These are phyloP conservation scores for Gymnopilus junonius DNA, from an alignment of 768 basidiomycete species.

Conservation along the genomic window DNA sequence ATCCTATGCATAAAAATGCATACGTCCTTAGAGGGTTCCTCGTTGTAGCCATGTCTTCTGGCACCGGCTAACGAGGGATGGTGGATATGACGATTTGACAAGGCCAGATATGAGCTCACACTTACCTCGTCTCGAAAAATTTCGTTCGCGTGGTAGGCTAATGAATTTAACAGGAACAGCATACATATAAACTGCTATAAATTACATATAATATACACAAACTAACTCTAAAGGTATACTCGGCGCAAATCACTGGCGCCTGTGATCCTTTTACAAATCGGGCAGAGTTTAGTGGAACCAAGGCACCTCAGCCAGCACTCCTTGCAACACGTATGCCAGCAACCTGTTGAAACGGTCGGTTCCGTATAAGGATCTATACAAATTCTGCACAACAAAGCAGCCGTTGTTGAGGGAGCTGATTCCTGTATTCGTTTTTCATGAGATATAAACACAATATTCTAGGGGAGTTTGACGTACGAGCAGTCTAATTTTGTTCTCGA, in stretches of 20 bases:
- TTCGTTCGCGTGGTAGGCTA: constrained; percentile 14
- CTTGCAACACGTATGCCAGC: constrained; percentile 87
- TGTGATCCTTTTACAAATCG: constrained; percentile 88
- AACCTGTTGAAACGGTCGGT: constrained; percentile 81
- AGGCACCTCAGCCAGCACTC: constrained; percentile 87
- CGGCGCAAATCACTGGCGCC: constrained; percentile 74
- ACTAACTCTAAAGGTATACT: constrained; percentile 61
- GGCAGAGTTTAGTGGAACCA: constrained; percentile 81
- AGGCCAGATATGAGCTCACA: constrained; percentile 88
- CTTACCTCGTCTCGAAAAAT: constrained; percentile 7
- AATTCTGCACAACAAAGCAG: constrained; percentile 66
- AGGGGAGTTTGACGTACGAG: constrained; percentile 46
- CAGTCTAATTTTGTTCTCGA: constrained; percentile 64
- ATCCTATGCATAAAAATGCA: constrained; percentile 16
- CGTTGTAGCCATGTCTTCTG: constrained; percentile 50
- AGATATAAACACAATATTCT: background rate
- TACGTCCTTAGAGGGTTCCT: constrained; percentile 18
- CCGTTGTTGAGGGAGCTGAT: constrained; percentile 45
- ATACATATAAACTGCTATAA: constrained; percentile 3
- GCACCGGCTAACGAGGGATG: constrained; percentile 52
- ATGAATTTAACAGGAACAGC: constrained; percentile 12
- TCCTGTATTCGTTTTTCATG: constrained; percentile 38
- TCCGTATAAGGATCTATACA: constrained; percentile 80
- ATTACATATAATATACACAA: constrained; percentile 2
- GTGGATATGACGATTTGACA: constrained; percentile 62